phyloP scores from a whole-genome alignment of 805 yeast species.

The Candida yuanshanica region DNA sequence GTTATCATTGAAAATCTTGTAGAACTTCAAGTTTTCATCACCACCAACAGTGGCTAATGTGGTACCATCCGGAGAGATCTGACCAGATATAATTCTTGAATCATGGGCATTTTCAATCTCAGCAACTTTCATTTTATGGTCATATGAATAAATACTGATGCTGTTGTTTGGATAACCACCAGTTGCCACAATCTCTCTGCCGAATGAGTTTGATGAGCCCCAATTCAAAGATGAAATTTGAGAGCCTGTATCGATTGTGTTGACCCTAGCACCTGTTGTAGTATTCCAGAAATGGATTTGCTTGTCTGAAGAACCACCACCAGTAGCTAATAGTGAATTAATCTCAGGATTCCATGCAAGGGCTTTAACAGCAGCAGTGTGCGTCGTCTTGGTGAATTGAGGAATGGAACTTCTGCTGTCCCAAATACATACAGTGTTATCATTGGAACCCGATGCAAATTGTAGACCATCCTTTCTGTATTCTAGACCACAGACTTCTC shows the following conservation, averaged over 20 bases:
- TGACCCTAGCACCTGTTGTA: conserved; percentile 79
- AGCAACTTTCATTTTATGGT: conserved; percentile 80
- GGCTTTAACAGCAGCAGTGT: conserved; percentile 94
- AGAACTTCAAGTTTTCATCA: conserved; percentile 92
- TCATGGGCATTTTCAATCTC: conserved; percentile 86
- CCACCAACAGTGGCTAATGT: conserved; percentile 93
- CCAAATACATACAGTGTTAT: conserved; percentile 90
- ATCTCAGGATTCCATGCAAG: conserved; percentile 93
- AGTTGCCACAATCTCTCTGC: conserved; percentile 81
- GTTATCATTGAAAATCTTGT: conserved; percentile 74
- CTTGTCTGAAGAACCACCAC: conserved; percentile 92
- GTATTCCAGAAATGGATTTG: conserved; percentile 94
- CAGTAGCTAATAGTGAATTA: conserved; percentile 79
- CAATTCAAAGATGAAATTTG: conserved; percentile 92
- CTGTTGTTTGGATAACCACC: conserved; percentile 91
- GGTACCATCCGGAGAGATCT: conserved; percentile 84
- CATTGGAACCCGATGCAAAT: conserved; percentile 91
- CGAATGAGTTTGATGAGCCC: conserved; percentile 74
- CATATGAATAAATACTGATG: conserved; percentile 78
- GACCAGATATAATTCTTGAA: conserved; percentile 75
- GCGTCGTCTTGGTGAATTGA: conserved; percentile 68
- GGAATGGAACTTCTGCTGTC: conserved; percentile 72
- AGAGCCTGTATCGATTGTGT: conserved; percentile 85
- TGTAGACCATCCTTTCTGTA: conserved; percentile 83
- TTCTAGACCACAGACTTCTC: conserved; percentile 89